Base-by-base conservation (phyloP, 2,329 filamentous ascomycete genomes). In the Apiospora hydei region DNA sequence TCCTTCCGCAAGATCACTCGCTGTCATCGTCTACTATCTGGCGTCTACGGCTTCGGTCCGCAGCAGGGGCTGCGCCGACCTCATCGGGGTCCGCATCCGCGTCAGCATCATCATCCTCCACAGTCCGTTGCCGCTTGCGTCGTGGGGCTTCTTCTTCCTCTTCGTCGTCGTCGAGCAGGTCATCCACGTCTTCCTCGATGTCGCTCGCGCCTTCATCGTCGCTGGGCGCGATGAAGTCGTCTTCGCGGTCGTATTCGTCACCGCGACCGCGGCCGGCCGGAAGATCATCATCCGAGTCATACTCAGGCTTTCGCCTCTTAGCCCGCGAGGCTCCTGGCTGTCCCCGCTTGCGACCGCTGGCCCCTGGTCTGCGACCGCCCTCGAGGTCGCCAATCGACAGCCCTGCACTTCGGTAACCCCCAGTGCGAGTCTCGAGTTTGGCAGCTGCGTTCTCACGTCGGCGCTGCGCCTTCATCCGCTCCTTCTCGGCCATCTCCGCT, bases 231-330 rank as follows among this genome's bases (percentile, higher is more conserved):
- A 96, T 88, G 79, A 96, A 96, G 72, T 92, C 93, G 78, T 96
- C 93, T 46, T 92, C 92, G 79, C 92, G 88, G 74, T 95, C 93
- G 79, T 96, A 96, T 76, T 94, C 92, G 75, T 95, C 92, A 73
- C 92, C 88, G 70, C 89, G 88, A 44, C 87, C 87, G 66, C 85
- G 85, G 44, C 90, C 89, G 49, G 88, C 87, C 21, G 90, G 89
- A 47, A 91, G 85, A 72, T 93, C 92, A 76, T 94, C 92, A 77
- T 95, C 93, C 11, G 94, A 94, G 77, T 95, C 93, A 73, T 94
- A 93, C 76, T 93, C 93, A 72, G 87, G 85, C 51, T 87, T 85
- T 44, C 86, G 85, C 77, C 86, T 85, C 82, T 88, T 89, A 66
- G 84, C 82, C 74, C 88, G 88, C 43, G 83, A 81, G 16, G 83